These are phyloP conservation scores for Danielia oregonensis DNA, from an alignment of 805 yeast species.

Conservation along the genomic window DNA sequence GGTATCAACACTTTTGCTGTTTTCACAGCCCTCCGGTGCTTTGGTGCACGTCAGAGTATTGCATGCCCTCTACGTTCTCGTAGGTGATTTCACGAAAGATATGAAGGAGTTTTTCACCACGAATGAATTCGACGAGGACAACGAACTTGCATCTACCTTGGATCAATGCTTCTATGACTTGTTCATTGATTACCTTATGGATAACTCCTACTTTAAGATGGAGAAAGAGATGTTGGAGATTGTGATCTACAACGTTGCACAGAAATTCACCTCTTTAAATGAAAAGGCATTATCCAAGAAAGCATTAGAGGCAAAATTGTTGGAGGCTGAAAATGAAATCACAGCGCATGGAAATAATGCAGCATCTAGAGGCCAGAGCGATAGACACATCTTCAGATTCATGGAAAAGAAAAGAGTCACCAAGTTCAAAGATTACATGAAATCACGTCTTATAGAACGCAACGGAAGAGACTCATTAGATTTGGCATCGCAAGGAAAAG, in stretches of 20 bases:
- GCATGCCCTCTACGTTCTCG: conserved; percentile 58
- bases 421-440: conserved; percentile 57
- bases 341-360: conserved; percentile 18
- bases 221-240: conserved; percentile 70
- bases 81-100: conserved; percentile 59
- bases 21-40: conserved; percentile 58
- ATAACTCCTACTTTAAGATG: conserved; percentile 61
- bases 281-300: conserved; percentile 34
- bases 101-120: conserved; percentile 57
- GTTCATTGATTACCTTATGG: conserved; percentile 65
- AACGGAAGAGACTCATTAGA: conserved; percentile 15
- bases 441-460: conserved; percentile 34
- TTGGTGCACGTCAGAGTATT: conserved; percentile 74
- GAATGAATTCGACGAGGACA: conserved; percentile 45
- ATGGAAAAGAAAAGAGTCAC: conserved; percentile 44
- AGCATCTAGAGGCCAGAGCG: conserved; percentile 7
- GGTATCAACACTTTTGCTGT: conserved; percentile 54
- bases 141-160: conserved; percentile 45
- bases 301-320: conserved; percentile 32
- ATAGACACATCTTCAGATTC: conserved; percentile 28
- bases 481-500: conserved; percentile 46
- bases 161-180: conserved; percentile 74
- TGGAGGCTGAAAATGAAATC: conserved; percentile 27
- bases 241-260: conserved; percentile 42
- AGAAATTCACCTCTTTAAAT: conserved; percentile 39